These are phyloP conservation scores for Huntiella decipiens DNA, from an alignment of 2,329 filamentous ascomycete genomes.

Conservation along the genomic window DNA sequence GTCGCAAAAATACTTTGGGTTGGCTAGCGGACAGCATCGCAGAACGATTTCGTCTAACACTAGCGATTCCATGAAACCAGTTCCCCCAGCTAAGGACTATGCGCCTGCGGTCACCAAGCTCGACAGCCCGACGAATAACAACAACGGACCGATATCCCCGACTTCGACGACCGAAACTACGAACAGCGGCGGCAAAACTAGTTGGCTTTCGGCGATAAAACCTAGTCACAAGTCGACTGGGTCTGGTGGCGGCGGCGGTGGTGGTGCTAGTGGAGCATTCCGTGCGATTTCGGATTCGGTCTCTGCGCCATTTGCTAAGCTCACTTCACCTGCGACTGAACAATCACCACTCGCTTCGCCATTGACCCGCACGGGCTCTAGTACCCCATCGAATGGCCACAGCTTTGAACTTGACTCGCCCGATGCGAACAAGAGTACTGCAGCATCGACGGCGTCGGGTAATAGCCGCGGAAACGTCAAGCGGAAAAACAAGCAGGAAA, in stretches of 20 bases:
- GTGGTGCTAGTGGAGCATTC: conserved; percentile 38
- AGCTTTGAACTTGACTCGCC: conserved; percentile 68
- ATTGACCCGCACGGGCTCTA: conserved; percentile 59
- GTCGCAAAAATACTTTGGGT: conserved; percentile 51
- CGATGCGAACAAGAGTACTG: conserved; percentile 35
- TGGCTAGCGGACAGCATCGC: conserved; percentile 26
- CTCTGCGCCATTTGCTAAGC: conserved; percentile 25
- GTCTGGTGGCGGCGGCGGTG: conserved; percentile 17
- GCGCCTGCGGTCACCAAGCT: conserved; percentile 43
- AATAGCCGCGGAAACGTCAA: conserved; percentile 23
- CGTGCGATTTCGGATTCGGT: conserved; percentile 58
- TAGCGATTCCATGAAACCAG: conserved; percentile 32
- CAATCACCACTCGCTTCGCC: conserved; percentile 32
- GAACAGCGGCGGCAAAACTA: conserved; percentile 27
- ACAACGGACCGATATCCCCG: conserved; percentile 25
- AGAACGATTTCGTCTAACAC: conserved; percentile 43
- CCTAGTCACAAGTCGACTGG: conserved; percentile 23
- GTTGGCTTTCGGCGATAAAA: conserved; percentile 37
- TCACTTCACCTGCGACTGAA: conserved; percentile 28
- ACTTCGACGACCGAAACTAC: conserved; percentile 22
- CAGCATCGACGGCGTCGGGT: conserved; percentile 27
- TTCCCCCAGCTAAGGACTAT: conserved; percentile 33
- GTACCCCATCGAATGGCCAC: conserved; percentile 41
- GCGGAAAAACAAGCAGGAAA: conserved; percentile 79
- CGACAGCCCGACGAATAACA: conserved; percentile 25